These are phyloP conservation scores for Ricinus communis DNA, from an alignment of 345 rosid species.

Conservation along the genomic window DNA sequence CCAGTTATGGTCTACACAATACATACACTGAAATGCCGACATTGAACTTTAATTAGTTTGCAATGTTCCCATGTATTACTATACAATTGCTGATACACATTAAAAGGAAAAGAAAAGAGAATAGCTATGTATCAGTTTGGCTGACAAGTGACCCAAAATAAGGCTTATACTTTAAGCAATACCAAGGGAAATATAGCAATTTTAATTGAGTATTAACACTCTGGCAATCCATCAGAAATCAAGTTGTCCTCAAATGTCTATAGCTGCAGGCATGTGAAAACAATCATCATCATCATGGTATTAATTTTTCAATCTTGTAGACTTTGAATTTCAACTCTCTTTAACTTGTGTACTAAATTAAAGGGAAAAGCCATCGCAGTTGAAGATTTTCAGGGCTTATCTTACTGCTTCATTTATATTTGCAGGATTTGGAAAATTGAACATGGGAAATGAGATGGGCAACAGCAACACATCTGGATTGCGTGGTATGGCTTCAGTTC, in stretches of 20 bases:
- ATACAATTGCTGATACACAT: constrained; percentile 18
- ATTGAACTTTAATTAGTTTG: constrained; percentile 24
- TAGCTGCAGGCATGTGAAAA: constrained; percentile 32
- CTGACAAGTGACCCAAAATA: constrained; percentile 27
- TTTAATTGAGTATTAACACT: constrained; percentile 25
- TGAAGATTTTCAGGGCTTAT: constrained; percentile 10
- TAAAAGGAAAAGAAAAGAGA: neutral
- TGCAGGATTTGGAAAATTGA: constrained; percentile 42
- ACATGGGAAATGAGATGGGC: constrained; percentile 65
- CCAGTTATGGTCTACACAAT: constrained; percentile 6
- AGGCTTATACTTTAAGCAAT: constrained; percentile 45
- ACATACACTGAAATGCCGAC: constrained; percentile 26
- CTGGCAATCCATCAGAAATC: constrained; percentile 33
- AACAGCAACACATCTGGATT: constrained; percentile 55
- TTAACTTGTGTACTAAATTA: constrained; percentile 20
- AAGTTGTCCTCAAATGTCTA: constrained; percentile 28
- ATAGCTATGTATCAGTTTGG: constrained; percentile 29
- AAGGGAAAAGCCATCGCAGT: constrained; percentile 16
- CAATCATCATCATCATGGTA: constrained; percentile 41
- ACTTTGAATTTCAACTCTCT: constrained; percentile 18
- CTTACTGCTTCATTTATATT: constrained; percentile 32
- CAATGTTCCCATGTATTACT: constrained; percentile 20
- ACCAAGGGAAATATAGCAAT: neutral
- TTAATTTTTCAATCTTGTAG: constrained; percentile 5
- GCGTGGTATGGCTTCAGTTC: constrained; percentile 28